These are phyloP conservation scores for Heliosperma pusillum DNA, from an alignment of 148 eudicot species.

Conservation along the genomic window DNA sequence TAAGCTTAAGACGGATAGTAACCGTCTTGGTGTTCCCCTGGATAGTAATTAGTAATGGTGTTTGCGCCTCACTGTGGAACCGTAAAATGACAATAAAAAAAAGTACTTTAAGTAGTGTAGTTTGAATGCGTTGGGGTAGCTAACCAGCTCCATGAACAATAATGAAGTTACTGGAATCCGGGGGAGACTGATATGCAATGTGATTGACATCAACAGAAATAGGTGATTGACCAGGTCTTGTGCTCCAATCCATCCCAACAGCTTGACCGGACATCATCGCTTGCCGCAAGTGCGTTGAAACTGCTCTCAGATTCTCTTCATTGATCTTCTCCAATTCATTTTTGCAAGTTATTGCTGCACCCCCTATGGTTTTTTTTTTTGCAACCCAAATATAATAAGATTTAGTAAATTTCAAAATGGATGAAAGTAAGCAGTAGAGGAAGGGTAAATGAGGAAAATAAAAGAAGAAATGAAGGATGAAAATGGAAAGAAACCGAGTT, in stretches of 20 bases:
- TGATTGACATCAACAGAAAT: constrained; percentile 39
- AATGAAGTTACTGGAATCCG: constrained; percentile 50
- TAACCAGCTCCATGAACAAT: constrained; percentile 98
- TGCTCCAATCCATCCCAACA: constrained; percentile 95
- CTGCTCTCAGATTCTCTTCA: constrained; percentile 52
- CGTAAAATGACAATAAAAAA: background rate
- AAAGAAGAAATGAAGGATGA: background rate
- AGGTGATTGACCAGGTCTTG: constrained; percentile 48
- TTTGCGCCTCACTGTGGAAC: background rate
- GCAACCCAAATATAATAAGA: constrained; percentile 7
- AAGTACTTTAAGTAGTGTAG: background rate
- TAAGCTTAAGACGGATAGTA: too few relatives aligned
- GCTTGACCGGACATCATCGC: constrained; percentile 58
- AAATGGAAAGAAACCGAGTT: background rate
- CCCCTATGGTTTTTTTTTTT: constrained; percentile 51
- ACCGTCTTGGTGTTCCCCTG: too few relatives aligned
- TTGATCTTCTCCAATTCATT: constrained; percentile 80
- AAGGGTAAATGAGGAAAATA: background rate
- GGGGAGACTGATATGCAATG: constrained; percentile 26
- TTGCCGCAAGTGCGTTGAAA: constrained; percentile 59
- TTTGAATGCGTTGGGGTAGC: constrained; percentile 9
- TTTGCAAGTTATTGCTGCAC: constrained; percentile 87
- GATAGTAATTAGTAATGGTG: too few relatives aligned
- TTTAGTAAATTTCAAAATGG: background rate
- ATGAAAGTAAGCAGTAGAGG: too few relatives aligned